Percentiles rank a stretch among this genome's conserved stretches.
Evolutionary conservation across 352 stramenopile genomes (phyloP).

Genomic region (Globisporangium cylindrosporum): DNA sequence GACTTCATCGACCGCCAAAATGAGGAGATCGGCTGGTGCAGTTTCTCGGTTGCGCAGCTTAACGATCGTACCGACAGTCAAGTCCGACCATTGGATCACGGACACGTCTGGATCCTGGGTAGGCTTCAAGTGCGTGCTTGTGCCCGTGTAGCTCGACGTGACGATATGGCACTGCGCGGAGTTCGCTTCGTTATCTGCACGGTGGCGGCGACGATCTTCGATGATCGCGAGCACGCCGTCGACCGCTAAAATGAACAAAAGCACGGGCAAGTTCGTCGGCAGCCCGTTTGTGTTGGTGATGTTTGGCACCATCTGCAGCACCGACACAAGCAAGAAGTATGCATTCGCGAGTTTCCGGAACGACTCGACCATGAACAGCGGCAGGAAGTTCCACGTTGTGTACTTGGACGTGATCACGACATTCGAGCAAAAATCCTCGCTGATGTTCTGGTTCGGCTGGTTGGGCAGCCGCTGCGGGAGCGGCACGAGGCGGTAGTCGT

Average conservation of each 20-base stretch:
- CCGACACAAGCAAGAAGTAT: slow-evolving; percentile 91
- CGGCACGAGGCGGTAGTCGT: slow-evolving; percentile 53
- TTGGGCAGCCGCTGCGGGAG: slow-evolving; percentile 35
- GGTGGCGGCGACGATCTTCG: slow-evolving; percentile 78
- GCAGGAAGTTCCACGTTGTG: slow-evolving; percentile 86
- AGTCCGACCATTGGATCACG: slow-evolving; percentile 62
- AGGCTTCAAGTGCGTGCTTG: slow-evolving; percentile 26
- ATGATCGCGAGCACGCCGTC: slow-evolving; percentile 83
- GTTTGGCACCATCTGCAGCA: slow-evolving; percentile 69
- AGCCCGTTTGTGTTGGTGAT: slow-evolving; percentile 86
- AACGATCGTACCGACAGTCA: slow-evolving; percentile 84
- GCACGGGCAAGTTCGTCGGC: slow-evolving; percentile 78
- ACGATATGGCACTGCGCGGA: slow-evolving; percentile 62
- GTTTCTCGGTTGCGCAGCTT: slow-evolving; percentile 78
- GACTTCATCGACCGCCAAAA: slow-evolving; percentile 73
- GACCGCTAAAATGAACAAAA: slow-evolving; percentile 88
- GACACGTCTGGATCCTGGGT: slow-evolving; percentile 40
- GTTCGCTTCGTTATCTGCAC: slow-evolving; percentile 84
- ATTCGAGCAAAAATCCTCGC: slow-evolving; percentile 66
- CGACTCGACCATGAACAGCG: slow-evolving; percentile 85
- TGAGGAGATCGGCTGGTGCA: slow-evolving; percentile 80
- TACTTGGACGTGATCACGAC: slow-evolving; percentile 92
- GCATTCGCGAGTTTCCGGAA: slow-evolving; percentile 89
- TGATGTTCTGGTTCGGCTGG: slow-evolving; percentile 15
- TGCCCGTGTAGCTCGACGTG: slow-evolving; percentile 42